Base-by-base conservation (phyloP, 768 basidiomycete genomes). In the Kwoniella heveanensis region DNA sequence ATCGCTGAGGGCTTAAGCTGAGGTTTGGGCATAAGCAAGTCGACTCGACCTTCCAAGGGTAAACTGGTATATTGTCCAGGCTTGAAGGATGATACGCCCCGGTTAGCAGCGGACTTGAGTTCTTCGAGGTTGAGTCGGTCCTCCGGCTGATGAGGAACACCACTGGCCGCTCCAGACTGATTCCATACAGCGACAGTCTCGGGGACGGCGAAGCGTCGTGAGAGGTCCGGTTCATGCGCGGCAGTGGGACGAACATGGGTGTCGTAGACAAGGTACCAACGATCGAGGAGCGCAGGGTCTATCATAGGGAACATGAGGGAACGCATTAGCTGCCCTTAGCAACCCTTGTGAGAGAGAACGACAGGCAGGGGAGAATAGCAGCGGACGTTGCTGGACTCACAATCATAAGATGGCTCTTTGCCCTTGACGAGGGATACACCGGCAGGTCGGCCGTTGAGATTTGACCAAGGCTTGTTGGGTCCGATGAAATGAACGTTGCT, bases 211-310 rank as follows among this genome's bases (percentile, higher is more conserved):
- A 91, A 89, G 39, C 67, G 58, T 49, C 72, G 39, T 24, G 60
- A 53, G 13, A 56, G 57, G 52, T 76, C 74, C 13, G 77, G 70
- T 7, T 71, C 66, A 53, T 70, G 71, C 4, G 78, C 77, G 39
- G 83, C 71, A 32, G 85, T 80, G 1, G 89, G 85, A 55, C 91
- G 90, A 78, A 90, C 91, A 79, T 95, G 86, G 50, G 82, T 86
- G 82, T 97, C 93, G 73, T 95, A 99, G 22, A 94, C 87, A 30
- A 85, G 84, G 79, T 86, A 95, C 95, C 95, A 99, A 46, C 88
- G 86, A 77, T 94, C 88, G 29, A 96, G 85, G 30, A 99, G 87
- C 7, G 89, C 85, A 0, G 79, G 77, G 55, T 78, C 78, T 79
- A 64, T 15, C 39, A 17, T 9, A 44, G 5, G 32, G 13, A 8